phyloP scores from a whole-genome alignment of 202 grass and related monocot genomes.

The Schoenoplectus triqueter region DNA sequence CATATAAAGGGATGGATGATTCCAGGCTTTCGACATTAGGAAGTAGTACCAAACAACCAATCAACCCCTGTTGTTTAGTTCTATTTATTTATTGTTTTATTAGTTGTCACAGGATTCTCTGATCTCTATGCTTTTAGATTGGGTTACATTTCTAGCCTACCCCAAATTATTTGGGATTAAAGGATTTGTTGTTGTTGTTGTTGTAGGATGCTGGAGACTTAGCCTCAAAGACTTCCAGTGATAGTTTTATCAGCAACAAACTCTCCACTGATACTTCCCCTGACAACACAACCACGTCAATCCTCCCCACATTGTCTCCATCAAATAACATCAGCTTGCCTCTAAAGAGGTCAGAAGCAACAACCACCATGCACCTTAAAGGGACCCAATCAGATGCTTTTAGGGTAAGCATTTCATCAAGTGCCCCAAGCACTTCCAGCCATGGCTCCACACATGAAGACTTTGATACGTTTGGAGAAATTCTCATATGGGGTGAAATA shows the following conservation, averaged over 20 bases:
- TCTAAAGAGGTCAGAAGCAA: conserved; percentile 40
- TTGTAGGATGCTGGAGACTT: conserved; percentile 42
- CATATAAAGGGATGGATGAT: neutral
- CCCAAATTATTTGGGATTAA: too few relatives aligned
- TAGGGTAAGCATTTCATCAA: conserved; percentile 91
- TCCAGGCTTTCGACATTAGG: neutral
- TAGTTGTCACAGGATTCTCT: neutral
- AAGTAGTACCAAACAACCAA: neutral
- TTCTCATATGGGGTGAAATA: conserved; percentile 82
- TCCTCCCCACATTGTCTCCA: conserved; percentile 15
- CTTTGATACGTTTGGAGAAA: conserved; percentile 77
- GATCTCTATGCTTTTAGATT: too few relatives aligned
- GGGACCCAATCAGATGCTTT: conserved; percentile 75
- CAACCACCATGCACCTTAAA: conserved; percentile 67
- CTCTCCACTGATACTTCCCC: conserved; percentile 35
- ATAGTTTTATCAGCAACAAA: conserved; percentile 36
- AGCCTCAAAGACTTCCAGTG: conserved; percentile 35
- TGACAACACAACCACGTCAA: conserved; percentile 20
- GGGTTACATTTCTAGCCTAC: too few relatives aligned
- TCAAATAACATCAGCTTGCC: conserved; percentile 30
- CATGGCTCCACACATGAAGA: conserved; percentile 92
- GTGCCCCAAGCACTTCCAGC: conserved; percentile 89
- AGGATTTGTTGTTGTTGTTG: neutral
- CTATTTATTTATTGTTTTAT: neutral
- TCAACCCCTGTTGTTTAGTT: neutral